These are phyloP conservation scores for Canavalia gladiata DNA, from an alignment of 306 rosid species.

Conservation along the genomic window DNA sequence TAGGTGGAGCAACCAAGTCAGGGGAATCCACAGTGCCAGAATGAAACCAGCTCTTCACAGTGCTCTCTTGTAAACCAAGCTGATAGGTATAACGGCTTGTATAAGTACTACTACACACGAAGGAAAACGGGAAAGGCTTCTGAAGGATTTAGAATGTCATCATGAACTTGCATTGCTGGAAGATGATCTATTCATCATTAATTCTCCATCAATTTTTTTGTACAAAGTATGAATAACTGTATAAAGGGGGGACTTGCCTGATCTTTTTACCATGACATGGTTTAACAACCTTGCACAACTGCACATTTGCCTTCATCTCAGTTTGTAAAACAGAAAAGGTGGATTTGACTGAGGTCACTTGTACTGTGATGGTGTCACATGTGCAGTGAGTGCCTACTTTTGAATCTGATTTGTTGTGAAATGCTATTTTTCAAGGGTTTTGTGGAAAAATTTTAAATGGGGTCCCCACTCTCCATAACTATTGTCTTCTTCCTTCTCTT, in stretches of 20 bases:
- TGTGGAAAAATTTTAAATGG: too few species aligned
- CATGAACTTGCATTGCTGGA: constrained; percentile 22
- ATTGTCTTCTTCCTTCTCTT: too few species aligned
- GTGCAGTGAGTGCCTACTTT: too few species aligned
- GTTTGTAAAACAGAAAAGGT: background rate
- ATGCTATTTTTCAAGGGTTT: too few species aligned
- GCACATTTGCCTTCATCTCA: background rate
- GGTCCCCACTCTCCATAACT: too few species aligned
- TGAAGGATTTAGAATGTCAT: background rate
- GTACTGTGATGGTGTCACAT: too few species aligned
- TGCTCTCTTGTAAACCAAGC: constrained; percentile 32
- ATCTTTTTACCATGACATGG: background rate
- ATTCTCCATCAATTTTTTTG: background rate
- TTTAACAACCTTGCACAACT: background rate
- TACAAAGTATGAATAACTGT: background rate
- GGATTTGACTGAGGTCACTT: background rate
- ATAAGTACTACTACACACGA: constrained; percentile 58
- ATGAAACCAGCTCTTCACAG: constrained; percentile 40
- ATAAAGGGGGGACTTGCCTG: background rate
- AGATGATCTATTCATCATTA: background rate
- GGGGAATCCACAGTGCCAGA: constrained; percentile 41
- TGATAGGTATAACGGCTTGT: background rate
- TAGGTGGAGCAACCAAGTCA: constrained; percentile 50
- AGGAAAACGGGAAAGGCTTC: constrained; percentile 40
- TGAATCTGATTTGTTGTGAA: too few species aligned